Conservation (phyloP, 2,329 filamentous ascomycete genomes). For the Exserohilum rostratum region DNA sequence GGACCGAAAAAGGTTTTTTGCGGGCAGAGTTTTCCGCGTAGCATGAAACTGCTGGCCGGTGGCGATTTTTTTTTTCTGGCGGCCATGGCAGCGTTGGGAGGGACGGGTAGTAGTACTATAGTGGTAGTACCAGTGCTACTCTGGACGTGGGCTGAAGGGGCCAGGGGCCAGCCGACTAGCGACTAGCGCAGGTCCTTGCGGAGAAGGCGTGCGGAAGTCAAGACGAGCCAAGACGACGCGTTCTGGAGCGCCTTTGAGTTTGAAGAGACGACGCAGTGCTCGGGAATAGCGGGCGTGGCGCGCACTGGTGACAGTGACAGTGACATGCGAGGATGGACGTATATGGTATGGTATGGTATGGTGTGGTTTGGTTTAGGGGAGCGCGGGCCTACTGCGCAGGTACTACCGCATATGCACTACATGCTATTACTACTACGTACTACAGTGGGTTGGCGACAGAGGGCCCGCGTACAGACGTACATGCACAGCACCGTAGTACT, state of each 20-base stretch:
- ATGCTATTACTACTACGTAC: no score
- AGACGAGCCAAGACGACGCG: slow-evolving; percentile 1
- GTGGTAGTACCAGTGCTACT: no score
- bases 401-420: no score
- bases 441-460: no score
- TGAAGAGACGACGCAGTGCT: not conserved
- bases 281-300: not conserved
- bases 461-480: no score
- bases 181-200: slow-evolving; percentile 9
- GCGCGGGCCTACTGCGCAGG: no score
- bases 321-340: not conserved
- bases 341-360: no score
- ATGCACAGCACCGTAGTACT: no score
- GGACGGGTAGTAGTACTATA: not conserved
- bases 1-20: not conserved
- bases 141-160: not conserved
- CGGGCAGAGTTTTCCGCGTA: not conserved
- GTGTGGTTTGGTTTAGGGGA: no score
- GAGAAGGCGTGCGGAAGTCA: slow-evolving; percentile 7
- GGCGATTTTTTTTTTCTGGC: not conserved
- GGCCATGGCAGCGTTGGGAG: not conserved
- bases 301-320: not conserved
- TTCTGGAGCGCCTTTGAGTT: not conserved
- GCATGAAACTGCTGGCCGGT: not conserved
- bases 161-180: not conserved